These are phyloP conservation scores for Podila clonocystis DNA, from an alignment of 192 early-diverging fungal genomes.

Conservation along the genomic window DNA sequence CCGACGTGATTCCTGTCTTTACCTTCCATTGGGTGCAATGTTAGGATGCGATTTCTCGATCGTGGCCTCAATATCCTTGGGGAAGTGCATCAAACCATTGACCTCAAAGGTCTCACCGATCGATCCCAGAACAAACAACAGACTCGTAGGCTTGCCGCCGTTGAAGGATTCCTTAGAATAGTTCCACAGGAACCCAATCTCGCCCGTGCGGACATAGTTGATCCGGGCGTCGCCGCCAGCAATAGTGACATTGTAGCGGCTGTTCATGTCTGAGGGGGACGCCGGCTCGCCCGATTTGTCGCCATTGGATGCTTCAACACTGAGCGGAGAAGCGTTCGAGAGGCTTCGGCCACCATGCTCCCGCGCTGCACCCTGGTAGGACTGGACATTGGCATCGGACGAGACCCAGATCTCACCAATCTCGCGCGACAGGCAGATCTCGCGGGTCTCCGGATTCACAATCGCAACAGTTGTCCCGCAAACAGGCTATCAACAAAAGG, in stretches of 20 bases:
- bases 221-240: conserved; percentile 66
- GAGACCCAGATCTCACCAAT: conserved; percentile 92
- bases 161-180: conserved; percentile 64
- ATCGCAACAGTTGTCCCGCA: conserved; percentile 81
- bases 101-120: conserved; percentile 76
- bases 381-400: conserved; percentile 64
- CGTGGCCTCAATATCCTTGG: conserved; percentile 76
- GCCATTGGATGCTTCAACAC: conserved; percentile 27
- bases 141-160: conserved; percentile 56
- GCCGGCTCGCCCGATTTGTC: conserved; percentile 5
- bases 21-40: conserved; percentile 62
- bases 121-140: conserved; percentile 80
- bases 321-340: conserved; percentile 38
- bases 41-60: conserved; percentile 73
- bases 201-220: conserved; percentile 83
- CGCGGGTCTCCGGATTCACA: conserved; percentile 79
- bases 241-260: conserved; percentile 60
- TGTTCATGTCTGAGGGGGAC: conserved; percentile 42
- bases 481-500: conserved; percentile 22
- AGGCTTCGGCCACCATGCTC: conserved; percentile 36
- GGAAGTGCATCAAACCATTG: conserved; percentile 78
- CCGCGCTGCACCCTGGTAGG: conserved; percentile 53
- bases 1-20: not conserved
- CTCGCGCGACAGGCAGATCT: conserved; percentile 71
- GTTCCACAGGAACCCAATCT: conserved; percentile 84